Evolutionary conservation across 1,284 basidiomycete species (phyloP), one percentile per base, ranked within the genome.

Genomic region (Cryptococcus sp.): DNA sequence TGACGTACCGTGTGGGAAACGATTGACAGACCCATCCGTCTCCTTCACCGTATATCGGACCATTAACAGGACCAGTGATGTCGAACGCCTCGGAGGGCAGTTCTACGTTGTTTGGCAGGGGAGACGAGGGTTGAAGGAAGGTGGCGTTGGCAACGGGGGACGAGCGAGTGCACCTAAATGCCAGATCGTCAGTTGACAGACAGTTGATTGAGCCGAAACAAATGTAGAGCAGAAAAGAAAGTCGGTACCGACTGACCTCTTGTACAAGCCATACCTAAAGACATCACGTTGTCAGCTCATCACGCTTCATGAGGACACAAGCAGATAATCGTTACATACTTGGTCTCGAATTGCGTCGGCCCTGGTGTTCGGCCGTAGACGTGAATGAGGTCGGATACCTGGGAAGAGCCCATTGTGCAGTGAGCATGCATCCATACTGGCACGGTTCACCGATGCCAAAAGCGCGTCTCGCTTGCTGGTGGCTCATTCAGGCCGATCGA

Each of bases 181-280:
- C 52, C 41, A 62, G 43, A 63, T 65, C 42, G 67, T 66, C 3
- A 71, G 67, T 4, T 67, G 66, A 53, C 25, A 70, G 66, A 53
- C 25, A 70, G 54, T 3, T 27, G 5, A 23, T 11, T 35, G 19
- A 25, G 16, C 42, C 22, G 39, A 30, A n/a, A 25, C 27, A 5
- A 42, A 23, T 35, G 30, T 35, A 10, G 8, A 35, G 13, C 7
- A 35, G 30, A 13, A 35, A 35, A 35, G 5, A 35, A 25, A 55
- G 35, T 35, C 23, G 19, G 46, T n/a, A 25, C 6, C 25, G 23
- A 43, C 61, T n/a, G 50, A 72, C 71, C 73, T 58, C 47, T 68
- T 63, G 51, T 76, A 79, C 13, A 79, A 66, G 19, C 78, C 78
- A 52, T 79, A 79, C 62, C 78, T 79, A 47, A 3, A 40, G 17